A percentile compares a stretch with the other conserved stretches of the same genome.
Conservation (phyloP, 257 asterid genomes). For the Datura wrightii region DNA sequence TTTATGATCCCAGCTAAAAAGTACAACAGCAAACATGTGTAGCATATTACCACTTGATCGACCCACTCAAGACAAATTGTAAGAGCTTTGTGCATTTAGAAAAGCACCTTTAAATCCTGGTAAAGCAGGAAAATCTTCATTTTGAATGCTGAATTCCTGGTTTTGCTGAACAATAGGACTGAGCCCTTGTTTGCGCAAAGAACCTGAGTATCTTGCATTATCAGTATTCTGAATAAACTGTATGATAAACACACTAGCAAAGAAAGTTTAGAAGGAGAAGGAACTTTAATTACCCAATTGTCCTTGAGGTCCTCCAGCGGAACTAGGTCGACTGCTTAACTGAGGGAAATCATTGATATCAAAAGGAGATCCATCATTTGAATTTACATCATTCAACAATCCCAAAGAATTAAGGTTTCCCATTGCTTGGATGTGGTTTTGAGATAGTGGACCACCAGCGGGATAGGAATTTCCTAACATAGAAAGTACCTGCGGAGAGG, state of each 20-base stretch:
- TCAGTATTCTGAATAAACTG: constrained; percentile 27
- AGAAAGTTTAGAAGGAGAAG: neutral
- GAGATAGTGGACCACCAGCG: constrained; percentile 79
- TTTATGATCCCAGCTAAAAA: neutral
- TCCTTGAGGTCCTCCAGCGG: constrained; percentile 88
- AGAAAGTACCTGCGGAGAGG: constrained; percentile 89
- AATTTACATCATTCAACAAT: constrained; percentile 69
- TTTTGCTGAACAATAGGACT: constrained; percentile 77
- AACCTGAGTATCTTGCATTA: constrained; percentile 53
- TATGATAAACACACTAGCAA: constrained; percentile 27
- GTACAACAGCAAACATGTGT: constrained; percentile 18
- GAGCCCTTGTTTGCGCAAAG: constrained; percentile 73
- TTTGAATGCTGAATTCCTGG: constrained; percentile 94
- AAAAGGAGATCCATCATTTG: constrained; percentile 66
- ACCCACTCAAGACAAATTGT: constrained; percentile 18
- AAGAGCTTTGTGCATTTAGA: neutral
- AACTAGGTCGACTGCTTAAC: constrained; percentile 73
- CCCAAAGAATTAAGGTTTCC: constrained; percentile 64
- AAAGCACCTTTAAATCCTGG: constrained; percentile 86
- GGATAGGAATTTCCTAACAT: constrained; percentile 79
- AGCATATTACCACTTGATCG: constrained; percentile 24
- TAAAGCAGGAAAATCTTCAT: constrained; percentile 96
- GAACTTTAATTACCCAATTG: constrained; percentile 58
- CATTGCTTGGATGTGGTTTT: constrained; percentile 79
- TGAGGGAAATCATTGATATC: constrained; percentile 93